Base-by-base conservation (phyloP, 495 filamentous ascomycete genomes). In the Astrocystis sublimbata region DNA sequence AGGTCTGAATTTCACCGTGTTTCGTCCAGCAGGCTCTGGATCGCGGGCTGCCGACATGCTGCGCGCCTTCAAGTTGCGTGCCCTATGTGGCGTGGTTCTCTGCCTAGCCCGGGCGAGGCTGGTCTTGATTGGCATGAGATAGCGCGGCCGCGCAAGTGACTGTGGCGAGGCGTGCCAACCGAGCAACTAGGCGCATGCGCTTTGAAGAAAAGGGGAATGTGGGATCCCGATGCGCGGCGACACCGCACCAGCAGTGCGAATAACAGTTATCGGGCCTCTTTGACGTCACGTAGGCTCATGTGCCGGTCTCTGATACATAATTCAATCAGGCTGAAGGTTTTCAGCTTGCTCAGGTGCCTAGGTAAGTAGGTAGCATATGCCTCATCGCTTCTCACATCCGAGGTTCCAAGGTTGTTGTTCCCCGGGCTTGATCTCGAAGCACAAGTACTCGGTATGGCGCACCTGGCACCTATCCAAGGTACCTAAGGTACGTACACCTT, bases 71-170 rank as follows among this genome's bases (percentile, higher is more conserved):
- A 62, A 43, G 42, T 49, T 30, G 51, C 38, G 40, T 7, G 21
- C 41, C 51, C 10, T 62, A n/a, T 38, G 51, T 33, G 15, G 60
- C 15, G 36, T 30, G 41, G 21, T 54, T 55, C 68, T 64, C 38
- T 68, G 70, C 51, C 70, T 68, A 41, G 65, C 68, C 54, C 70
- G 65, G 57, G 70, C 63, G 33, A 72, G 60, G 31, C 65, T 68
- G 43, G 68, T 72, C 60, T 66, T 72, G 61, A 68, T 66, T 68
- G 65, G 70, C 70, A 72, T 72, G 62, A 28, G 62, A 64, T 54
- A 52, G 33, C 17, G 33, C 43, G 10, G 53, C n/a, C n/a, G 51
- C 12, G 47, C 7, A 31, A 17, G 43, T 56, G 46, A 58, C 28
- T 8, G 51, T 30, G 33, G 51, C 43, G 47, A 28, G 28, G 62